Percentiles rank a stretch among this genome's conserved stretches.
phyloP scores from a whole-genome alignment of 2,329 filamentous ascomycete species.

The Orbilia ellipsospora region DNA sequence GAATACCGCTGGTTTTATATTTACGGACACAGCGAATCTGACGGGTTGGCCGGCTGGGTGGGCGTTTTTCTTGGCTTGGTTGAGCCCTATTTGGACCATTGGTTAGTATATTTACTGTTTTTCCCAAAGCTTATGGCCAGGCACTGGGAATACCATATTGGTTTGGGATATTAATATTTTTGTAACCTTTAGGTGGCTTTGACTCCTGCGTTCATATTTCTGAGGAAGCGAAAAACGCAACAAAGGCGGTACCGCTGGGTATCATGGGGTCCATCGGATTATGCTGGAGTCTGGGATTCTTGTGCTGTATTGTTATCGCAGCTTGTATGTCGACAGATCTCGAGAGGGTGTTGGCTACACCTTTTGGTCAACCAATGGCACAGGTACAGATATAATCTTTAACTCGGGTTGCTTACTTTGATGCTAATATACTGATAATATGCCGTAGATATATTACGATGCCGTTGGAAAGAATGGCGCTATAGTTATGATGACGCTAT shows the following conservation, averaged over 20 bases:
- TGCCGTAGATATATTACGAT: conserved; percentile 70
- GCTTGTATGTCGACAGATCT: conserved; percentile 69
- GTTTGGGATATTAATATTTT: background rate
- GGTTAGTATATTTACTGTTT: conserved; percentile 56
- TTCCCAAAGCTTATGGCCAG: background rate
- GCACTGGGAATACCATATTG: background rate
- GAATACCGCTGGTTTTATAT: conserved; percentile 68
- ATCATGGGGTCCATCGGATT: conserved; percentile 70
- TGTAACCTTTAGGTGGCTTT: background rate
- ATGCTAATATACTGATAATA: background rate
- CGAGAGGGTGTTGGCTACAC: conserved; percentile 65
- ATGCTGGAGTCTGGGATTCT: conserved; percentile 70
- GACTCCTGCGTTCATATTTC: conserved; percentile 71
- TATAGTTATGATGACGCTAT: conserved; percentile 69
- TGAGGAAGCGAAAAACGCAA: conserved; percentile 72
- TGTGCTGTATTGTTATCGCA: conserved; percentile 70
- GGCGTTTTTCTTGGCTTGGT: conserved; percentile 72
- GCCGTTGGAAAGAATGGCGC: conserved; percentile 71
- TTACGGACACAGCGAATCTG: conserved; percentile 69
- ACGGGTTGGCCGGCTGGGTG: conserved; percentile 70
- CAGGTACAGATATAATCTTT: conserved; percentile 59
- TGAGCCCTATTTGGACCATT: conserved; percentile 73
- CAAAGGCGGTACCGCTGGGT: conserved; percentile 70
- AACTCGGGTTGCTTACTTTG: too few relatives aligned
- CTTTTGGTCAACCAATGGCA: conserved; percentile 71